These are phyloP conservation scores for Macrotyloma uniflorum DNA, from an alignment of 306 rosid genomes.

Conservation along the genomic window DNA sequence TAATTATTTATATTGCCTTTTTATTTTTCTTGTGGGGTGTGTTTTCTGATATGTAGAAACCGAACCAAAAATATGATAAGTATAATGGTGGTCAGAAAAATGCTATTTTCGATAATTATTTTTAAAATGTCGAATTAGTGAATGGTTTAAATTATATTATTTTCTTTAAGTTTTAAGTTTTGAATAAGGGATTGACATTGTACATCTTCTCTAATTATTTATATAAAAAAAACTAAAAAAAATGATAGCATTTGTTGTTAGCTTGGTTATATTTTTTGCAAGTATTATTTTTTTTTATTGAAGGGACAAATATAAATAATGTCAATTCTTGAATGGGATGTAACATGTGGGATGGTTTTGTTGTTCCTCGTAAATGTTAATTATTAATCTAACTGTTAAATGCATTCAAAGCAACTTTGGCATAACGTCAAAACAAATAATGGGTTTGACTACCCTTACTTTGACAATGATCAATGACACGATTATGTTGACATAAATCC, in stretches of 20 bases:
- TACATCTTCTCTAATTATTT: neutral
- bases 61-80: neutral
- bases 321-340: neutral
- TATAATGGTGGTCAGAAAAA: neutral
- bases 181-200: neutral
- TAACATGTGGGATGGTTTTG: neutral
- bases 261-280: neutral
- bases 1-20: neutral
- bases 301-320: neutral
- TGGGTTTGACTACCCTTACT: neutral
- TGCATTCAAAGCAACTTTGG: slow-evolving; percentile 32
- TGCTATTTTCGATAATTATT: neutral
- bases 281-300: neutral
- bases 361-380: slow-evolving; percentile 25
- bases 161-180: neutral
- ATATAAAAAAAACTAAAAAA: neutral
- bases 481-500: slow-evolving; percentile 15
- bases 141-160: neutral
- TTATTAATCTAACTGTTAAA: slow-evolving; percentile 34
- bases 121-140: neutral
- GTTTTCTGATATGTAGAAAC: neutral
- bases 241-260: neutral
- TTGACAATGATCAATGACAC: slow-evolving; percentile 27
- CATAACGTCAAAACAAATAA: slow-evolving; percentile 27
- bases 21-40: neutral